phyloP scores from a whole-genome alignment of 1,284 basidiomycete genomes.

The Mycosarcoma maydis region DNA sequence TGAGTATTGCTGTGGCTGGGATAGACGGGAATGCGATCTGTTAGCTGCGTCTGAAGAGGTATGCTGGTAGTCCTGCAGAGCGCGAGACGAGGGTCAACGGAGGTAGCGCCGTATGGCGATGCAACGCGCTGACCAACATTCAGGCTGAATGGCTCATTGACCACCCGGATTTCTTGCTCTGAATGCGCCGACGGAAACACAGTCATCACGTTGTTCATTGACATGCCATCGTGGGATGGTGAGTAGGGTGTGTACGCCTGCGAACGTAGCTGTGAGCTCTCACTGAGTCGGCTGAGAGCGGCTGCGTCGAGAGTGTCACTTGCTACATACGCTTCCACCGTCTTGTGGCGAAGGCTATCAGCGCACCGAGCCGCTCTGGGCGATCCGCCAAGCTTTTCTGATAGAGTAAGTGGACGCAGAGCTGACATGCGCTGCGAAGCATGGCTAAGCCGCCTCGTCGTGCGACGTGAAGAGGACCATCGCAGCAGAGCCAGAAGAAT shows the following conservation, averaged over 20 bases:
- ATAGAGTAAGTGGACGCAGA: slow-evolving; percentile 3
- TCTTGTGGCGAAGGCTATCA: background rate
- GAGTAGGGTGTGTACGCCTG: background rate
- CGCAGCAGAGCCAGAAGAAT: slow-evolving; percentile 5
- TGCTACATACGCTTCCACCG: background rate
- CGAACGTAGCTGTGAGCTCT: slow-evolving; percentile 2
- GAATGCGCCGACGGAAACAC: background rate
- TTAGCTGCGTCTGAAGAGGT: background rate
- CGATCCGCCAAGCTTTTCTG: slow-evolving; percentile 3
- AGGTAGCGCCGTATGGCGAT: background rate
- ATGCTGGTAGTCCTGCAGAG: background rate
- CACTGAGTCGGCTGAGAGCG: background rate
- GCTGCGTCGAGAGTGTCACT: slow-evolving; percentile 6
- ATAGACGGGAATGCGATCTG: slow-evolving; percentile 5
- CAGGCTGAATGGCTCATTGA: slow-evolving; percentile 4
- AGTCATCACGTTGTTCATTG: slow-evolving; percentile 4
- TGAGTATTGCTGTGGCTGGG: background rate
- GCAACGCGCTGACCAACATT: background rate
- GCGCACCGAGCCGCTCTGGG: background rate
- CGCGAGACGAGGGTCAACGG: background rate
- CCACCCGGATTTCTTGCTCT: slow-evolving; percentile 6
- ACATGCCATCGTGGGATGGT: background rate
- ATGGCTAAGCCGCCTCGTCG: slow-evolving; percentile 7
- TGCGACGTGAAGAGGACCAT: slow-evolving; percentile 20
- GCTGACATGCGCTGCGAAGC: slow-evolving; percentile 6